Conservation (phyloP, 2,329 filamentous ascomycete genomes). For the Lizonia empirigonia region DNA sequence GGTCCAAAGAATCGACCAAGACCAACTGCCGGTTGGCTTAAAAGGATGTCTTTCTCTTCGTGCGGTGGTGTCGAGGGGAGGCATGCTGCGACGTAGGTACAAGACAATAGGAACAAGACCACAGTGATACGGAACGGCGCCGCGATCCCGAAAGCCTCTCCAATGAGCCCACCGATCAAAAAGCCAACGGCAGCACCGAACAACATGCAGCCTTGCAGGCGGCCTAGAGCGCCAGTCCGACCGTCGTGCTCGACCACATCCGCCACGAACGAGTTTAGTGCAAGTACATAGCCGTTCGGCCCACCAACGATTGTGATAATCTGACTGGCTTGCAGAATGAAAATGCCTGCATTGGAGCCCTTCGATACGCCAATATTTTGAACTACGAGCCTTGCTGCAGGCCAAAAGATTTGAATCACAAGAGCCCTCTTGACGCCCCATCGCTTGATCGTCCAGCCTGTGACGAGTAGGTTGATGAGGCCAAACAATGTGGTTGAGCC, state of each 20-base stretch:
- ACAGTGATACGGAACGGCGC: conserved; percentile 70
- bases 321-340: conserved; percentile 71
- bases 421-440: conserved; percentile 69
- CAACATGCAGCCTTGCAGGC: conserved; percentile 70
- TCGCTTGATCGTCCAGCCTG: conserved; percentile 69
- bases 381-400: conserved; percentile 65
- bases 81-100: conserved; percentile 49
- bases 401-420: conserved; percentile 66
- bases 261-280: conserved; percentile 70
- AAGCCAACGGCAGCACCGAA: conserved; percentile 69
- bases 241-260: conserved; percentile 66
- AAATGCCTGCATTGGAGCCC: conserved; percentile 67
- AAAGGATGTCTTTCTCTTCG: conserved; percentile 32
- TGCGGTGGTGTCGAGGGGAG: conserved; percentile 56
- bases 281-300: conserved; percentile 70
- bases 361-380: conserved; percentile 69
- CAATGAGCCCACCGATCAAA: conserved; percentile 67
- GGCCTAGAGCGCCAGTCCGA: conserved; percentile 68
- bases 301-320: conserved; percentile 71
- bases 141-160: conserved; percentile 66
- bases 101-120: conserved; percentile 57
- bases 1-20: conserved; percentile 66
- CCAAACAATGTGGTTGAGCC: conserved; percentile 72
- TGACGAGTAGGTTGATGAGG: conserved; percentile 69
- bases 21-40: conserved; percentile 38